These are phyloP conservation scores for Scleroderma citrinum DNA, from an alignment of 768 basidiomycete genomes.

Conservation along the genomic window DNA sequence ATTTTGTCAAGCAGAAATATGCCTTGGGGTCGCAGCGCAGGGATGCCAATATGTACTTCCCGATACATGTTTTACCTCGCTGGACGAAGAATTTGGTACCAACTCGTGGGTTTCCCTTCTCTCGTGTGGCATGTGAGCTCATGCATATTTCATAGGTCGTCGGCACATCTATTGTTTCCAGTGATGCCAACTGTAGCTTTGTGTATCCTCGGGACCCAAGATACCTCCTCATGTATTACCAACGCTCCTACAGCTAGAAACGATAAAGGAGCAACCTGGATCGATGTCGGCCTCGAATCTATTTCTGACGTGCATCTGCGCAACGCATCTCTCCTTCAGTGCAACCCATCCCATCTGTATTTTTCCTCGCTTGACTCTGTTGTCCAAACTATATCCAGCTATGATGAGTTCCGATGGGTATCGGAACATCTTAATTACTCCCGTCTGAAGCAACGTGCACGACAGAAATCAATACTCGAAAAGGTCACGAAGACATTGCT, in stretches of 20 bases:
- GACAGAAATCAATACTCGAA: slow-evolving; percentile 51
- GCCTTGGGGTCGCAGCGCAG: slow-evolving; percentile 47
- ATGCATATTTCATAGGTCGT: slow-evolving; percentile 29
- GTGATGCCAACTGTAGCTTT: slow-evolving; percentile 47
- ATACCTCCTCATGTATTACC: slow-evolving; percentile 6
- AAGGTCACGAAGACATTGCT: slow-evolving; percentile 50
- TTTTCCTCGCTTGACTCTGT: slow-evolving; percentile 50
- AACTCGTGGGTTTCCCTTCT: slow-evolving; percentile 19
- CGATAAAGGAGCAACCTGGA: slow-evolving; percentile 23
- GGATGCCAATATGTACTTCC: slow-evolving; percentile 53
- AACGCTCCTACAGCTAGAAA: neutral
- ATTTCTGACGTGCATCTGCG: slow-evolving; percentile 54
- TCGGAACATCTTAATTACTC: slow-evolving; percentile 49
- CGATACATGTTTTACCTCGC: slow-evolving; percentile 47
- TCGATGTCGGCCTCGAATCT: slow-evolving; percentile 47
- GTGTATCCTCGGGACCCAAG: slow-evolving; percentile 41
- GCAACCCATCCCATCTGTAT: slow-evolving; percentile 43
- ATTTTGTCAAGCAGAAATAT: slow-evolving; percentile 44
- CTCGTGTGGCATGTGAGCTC: slow-evolving; percentile 1
- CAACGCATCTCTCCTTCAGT: slow-evolving; percentile 53
- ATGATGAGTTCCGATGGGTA: slow-evolving; percentile 54
- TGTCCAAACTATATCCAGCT: slow-evolving; percentile 46
- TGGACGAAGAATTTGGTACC: slow-evolving; percentile 42
- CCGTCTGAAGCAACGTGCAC: slow-evolving; percentile 49
- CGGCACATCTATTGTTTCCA: slow-evolving; percentile 49